phyloP scores from a whole-genome alignment of 768 basidiomycete genomes.

The Russula virescens region DNA sequence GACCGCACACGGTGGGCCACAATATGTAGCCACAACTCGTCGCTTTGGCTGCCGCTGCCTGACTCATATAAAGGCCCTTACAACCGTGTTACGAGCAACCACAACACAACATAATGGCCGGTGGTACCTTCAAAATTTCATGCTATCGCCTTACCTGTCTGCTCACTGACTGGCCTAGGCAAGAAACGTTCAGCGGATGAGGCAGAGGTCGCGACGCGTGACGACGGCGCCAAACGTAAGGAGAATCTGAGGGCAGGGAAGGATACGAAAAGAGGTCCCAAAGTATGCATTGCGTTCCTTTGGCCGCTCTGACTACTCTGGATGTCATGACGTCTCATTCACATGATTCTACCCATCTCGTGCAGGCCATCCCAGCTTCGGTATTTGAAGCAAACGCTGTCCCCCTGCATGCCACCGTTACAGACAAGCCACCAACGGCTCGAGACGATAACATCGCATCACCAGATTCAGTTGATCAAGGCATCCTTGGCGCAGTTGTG shows the following conservation, averaged over 20 bases:
- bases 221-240: conserved; percentile 1
- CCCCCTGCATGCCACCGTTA: conserved; percentile 63
- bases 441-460: conserved; percentile 34
- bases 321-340: background rate
- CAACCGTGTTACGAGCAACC: background rate
- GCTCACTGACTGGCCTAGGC: background rate
- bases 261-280: conserved; percentile 10
- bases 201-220: conserved; percentile 9
- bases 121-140: background rate
- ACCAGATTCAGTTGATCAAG: conserved; percentile 45
- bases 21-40: background rate
- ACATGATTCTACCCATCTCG: background rate
- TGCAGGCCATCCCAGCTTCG: conserved; percentile 29
- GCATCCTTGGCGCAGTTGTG: conserved; percentile 51
- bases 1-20: too few species aligned
- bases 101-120: background rate
- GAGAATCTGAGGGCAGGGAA: conserved; percentile 1
- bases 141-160: background rate
- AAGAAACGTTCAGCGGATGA: conserved; percentile 18
- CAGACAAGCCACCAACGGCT: conserved; percentile 53
- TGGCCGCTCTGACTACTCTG: background rate
- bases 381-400: conserved; percentile 60
- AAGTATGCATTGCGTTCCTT: conserved; percentile 1
- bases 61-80: background rate
- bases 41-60: background rate